Conservation (phyloP, 768 basidiomycete genomes). For the Mycena crocata region DNA sequence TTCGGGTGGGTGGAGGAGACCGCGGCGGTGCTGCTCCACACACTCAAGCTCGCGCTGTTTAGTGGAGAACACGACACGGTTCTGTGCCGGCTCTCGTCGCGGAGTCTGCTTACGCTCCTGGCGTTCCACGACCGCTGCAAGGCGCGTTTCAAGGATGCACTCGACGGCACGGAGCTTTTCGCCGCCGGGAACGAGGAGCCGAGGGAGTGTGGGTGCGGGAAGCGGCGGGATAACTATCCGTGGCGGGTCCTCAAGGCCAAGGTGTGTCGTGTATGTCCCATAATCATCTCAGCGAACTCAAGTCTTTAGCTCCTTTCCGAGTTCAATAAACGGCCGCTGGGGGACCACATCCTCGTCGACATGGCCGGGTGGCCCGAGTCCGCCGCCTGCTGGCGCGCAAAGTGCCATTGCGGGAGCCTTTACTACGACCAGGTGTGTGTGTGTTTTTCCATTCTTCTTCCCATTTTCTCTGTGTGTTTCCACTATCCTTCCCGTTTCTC, state of each 20-base stretch:
- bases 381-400: conserved; percentile 52
- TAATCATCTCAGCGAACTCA: not conserved
- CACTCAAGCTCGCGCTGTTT: conserved; percentile 54
- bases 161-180: conserved; percentile 53
- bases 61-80: conserved; percentile 44
- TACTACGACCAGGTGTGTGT: conserved; percentile 52
- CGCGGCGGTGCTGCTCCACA: conserved; percentile 52
- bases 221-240: conserved; percentile 47
- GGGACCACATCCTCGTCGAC: conserved; percentile 52
- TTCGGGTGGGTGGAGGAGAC: conserved; percentile 60
- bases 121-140: conserved; percentile 55
- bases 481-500: too few species aligned
- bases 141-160: conserved; percentile 47
- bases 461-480: too few species aligned
- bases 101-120: conserved; percentile 51
- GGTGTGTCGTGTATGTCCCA: conserved; percentile 46
- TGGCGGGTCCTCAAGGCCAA: conserved; percentile 56
- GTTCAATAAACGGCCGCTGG: conserved; percentile 53
- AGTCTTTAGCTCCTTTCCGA: conserved; percentile 37
- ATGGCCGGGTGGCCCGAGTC: conserved; percentile 59
- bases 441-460: too few species aligned
- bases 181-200: conserved; percentile 49
- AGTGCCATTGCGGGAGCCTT: conserved; percentile 48
- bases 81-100: conserved; percentile 49
- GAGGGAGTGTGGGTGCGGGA: conserved; percentile 49